A percentile compares a stretch with the other conserved stretches of the same genome.
These are phyloP conservation scores for Elsinoe perseae DNA, from an alignment of 2,329 filamentous ascomycete genomes.

Conservation along the genomic window DNA sequence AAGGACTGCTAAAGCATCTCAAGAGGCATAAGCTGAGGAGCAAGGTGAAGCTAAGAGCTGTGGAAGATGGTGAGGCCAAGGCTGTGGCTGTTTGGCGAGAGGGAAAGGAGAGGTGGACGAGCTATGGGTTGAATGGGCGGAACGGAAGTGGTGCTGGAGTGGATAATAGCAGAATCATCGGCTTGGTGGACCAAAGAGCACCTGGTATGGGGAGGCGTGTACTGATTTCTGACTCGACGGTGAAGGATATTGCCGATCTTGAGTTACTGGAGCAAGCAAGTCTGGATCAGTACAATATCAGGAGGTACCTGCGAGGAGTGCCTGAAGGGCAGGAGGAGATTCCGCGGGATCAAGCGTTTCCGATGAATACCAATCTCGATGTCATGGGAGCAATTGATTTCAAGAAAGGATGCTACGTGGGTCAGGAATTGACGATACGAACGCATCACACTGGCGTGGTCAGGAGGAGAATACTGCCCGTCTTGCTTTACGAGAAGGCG, in stretches of 20 bases:
- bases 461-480: conserved; percentile 78
- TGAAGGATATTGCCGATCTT: conserved; percentile 24
- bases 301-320: conserved; percentile 71
- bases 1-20: conserved; percentile 60
- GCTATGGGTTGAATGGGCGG: background rate
- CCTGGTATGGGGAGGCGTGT: conserved; percentile 31
- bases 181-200: conserved; percentile 34
- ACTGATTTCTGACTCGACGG: conserved; percentile 26
- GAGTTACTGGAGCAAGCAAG: conserved; percentile 37
- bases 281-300: conserved; percentile 56
- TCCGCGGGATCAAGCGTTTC: conserved; percentile 60
- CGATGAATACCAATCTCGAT: conserved; percentile 86
- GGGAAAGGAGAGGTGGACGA: conserved; percentile 29
- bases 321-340: conserved; percentile 82
- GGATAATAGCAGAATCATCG: conserved; percentile 26
- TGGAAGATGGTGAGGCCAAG: conserved; percentile 56
- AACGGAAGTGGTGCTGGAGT: conserved; percentile 4
- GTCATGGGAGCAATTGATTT: conserved; percentile 80
- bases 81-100: conserved; percentile 72
- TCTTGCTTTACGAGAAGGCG: conserved; percentile 57
- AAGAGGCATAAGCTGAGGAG: conserved; percentile 79
- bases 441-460: conserved; percentile 93
- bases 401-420: conserved; percentile 92
- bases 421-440: conserved; percentile 91
- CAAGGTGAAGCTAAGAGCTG: conserved; percentile 61